These are phyloP conservation scores for Russula ochroleuca DNA, from an alignment of 768 basidiomycete species.

Conservation along the genomic window DNA sequence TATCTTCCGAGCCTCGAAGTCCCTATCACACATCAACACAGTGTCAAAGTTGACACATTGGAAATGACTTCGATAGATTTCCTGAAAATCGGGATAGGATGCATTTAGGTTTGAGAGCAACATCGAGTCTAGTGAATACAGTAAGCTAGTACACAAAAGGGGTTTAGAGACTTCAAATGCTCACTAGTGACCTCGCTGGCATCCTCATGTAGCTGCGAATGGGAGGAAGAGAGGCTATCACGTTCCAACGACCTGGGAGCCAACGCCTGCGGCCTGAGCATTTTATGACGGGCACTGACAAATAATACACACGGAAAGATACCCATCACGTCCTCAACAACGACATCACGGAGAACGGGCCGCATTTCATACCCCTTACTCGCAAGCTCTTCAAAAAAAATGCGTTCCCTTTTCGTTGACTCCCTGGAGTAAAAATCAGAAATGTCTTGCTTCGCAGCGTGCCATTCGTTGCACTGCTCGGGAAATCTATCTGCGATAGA, in stretches of 20 bases:
- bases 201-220: neutral
- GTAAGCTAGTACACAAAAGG: neutral
- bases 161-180: neutral
- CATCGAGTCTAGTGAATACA: neutral
- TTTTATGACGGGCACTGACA: neutral
- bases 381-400: neutral
- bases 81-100: neutral
- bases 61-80: neutral
- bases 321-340: neutral
- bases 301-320: slow-evolving; percentile 17
- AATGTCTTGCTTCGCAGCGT: neutral
- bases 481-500: slow-evolving; percentile 2
- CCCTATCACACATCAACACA: neutral
- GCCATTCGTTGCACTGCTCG: slow-evolving; percentile 1
- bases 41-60: neutral
- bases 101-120: neutral
- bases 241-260: slow-evolving; percentile 5
- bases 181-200: neutral
- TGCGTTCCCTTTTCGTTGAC: neutral
- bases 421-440: neutral
- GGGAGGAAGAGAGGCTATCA: neutral
- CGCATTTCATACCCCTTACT: neutral
- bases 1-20: slow-evolving; percentile 3
- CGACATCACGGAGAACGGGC: neutral
- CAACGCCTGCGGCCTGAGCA: neutral